Conservation (phyloP, 768 basidiomycete genomes). For the Mycena galericulata region DNA sequence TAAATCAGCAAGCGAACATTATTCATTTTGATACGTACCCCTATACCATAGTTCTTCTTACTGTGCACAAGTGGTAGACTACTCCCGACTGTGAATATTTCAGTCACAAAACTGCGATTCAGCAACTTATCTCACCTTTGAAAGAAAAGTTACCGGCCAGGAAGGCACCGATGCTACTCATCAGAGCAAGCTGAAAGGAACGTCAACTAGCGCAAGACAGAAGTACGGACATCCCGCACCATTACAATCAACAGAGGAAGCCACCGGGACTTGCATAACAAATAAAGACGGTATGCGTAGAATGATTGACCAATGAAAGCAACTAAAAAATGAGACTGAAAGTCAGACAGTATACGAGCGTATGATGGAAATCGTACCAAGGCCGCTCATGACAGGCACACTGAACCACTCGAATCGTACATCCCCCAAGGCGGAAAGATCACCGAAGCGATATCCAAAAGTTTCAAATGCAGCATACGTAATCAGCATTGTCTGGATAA, state of each 20-base stretch:
- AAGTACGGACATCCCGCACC: background rate
- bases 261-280: background rate
- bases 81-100: too few relatives aligned
- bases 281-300: background rate
- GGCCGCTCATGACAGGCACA: background rate
- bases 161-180: background rate
- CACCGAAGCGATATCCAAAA: background rate
- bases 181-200: background rate
- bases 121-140: too few relatives aligned
- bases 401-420: background rate
- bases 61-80: too few relatives aligned
- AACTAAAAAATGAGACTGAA: too few relatives aligned
- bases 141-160: too few relatives aligned
- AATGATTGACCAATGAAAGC: background rate
- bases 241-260: background rate
- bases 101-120: too few relatives aligned
- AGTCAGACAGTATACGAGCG: background rate
- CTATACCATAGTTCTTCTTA: background rate
- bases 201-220: background rate
- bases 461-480: constrained; percentile 7
- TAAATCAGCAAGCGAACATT: background rate
- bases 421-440: background rate
- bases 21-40: background rate
- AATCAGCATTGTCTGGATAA: constrained; percentile 11
- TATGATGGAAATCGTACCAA: background rate